Conservation (phyloP, 176 grass and related monocot genomes). For the Aechmea fasciata region DNA sequence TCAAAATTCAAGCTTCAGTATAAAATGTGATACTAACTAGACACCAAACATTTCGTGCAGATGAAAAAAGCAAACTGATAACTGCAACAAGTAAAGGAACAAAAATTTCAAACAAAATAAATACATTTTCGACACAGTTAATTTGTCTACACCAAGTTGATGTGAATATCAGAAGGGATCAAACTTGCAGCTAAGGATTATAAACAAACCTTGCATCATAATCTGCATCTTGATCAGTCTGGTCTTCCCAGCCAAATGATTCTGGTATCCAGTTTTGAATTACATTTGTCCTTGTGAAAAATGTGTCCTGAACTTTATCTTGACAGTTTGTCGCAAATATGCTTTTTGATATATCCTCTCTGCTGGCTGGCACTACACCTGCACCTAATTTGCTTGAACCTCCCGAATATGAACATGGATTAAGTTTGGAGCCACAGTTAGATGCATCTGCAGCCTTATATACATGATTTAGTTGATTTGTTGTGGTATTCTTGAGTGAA, state of each 20-base stretch:
- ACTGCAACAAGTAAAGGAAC: neutral
- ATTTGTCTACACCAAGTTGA: neutral
- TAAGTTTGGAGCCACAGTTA: constrained; percentile 22
- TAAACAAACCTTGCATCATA: constrained; percentile 73
- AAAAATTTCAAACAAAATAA: constrained; percentile 5
- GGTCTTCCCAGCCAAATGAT: constrained; percentile 40
- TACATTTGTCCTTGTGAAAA: constrained; percentile 51
- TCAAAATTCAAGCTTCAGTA: neutral
- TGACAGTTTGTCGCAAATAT: constrained; percentile 34
- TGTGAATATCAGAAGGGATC: neutral
- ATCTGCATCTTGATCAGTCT: constrained; percentile 53
- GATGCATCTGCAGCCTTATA: constrained; percentile 37
- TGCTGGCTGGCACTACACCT: constrained; percentile 21
- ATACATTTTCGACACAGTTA: neutral
- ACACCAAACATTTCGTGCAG: neutral
- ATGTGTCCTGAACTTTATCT: constrained; percentile 56
- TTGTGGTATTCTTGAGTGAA: constrained; percentile 42
- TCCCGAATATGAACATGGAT: constrained; percentile 19
- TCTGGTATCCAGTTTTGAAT: constrained; percentile 85
- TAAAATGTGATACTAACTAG: neutral
- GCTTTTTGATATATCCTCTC: constrained; percentile 15
- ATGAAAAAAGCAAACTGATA: neutral
- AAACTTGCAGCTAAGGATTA: constrained; percentile 9
- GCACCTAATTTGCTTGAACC: constrained; percentile 32
- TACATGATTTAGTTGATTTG: constrained; percentile 19